These are phyloP conservation scores for Cyclotella choctawhatcheeana DNA, from an alignment of 108 stramenopile genomes.

Conservation along the genomic window DNA sequence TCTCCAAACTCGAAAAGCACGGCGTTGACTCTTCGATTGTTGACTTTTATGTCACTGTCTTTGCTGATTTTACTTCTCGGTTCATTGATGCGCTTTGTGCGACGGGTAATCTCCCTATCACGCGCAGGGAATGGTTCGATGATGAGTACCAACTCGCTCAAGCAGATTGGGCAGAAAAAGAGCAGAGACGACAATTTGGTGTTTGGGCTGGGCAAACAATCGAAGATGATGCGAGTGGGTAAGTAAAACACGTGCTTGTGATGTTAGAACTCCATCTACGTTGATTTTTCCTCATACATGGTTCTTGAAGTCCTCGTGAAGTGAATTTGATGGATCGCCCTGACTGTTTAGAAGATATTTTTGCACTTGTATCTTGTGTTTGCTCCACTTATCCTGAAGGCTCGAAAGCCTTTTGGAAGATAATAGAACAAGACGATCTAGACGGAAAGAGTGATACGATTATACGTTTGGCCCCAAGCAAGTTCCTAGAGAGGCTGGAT, in stretches of 20 bases:
- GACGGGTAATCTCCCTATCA: constrained; percentile 69
- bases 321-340: constrained; percentile 81
- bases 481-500: constrained; percentile 58
- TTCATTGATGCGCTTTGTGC: constrained; percentile 65
- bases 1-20: constrained; percentile 14
- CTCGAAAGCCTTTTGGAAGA: constrained; percentile 68
- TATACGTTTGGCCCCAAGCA: constrained; percentile 53
- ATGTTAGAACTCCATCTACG: too few relatives aligned
- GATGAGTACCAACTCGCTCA: constrained; percentile 70
- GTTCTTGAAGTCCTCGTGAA: too few relatives aligned
- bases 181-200: constrained; percentile 63
- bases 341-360: constrained; percentile 87
- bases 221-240: constrained; percentile 41
- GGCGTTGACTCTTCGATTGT: constrained; percentile 36
- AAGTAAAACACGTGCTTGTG: too few relatives aligned
- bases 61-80: constrained; percentile 68
- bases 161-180: constrained; percentile 54
- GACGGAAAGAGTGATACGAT: constrained; percentile 18
- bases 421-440: constrained; percentile 18
- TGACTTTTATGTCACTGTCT: constrained; percentile 74
- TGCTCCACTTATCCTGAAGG: constrained; percentile 65
- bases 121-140: constrained; percentile 66
- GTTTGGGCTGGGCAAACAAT: constrained; percentile 54
- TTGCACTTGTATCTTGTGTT: constrained; percentile 68
- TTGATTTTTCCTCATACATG: too few relatives aligned